These are phyloP conservation scores for Aspergillus bertholletiae DNA, from an alignment of 495 filamentous ascomycete species.

Conservation along the genomic window DNA sequence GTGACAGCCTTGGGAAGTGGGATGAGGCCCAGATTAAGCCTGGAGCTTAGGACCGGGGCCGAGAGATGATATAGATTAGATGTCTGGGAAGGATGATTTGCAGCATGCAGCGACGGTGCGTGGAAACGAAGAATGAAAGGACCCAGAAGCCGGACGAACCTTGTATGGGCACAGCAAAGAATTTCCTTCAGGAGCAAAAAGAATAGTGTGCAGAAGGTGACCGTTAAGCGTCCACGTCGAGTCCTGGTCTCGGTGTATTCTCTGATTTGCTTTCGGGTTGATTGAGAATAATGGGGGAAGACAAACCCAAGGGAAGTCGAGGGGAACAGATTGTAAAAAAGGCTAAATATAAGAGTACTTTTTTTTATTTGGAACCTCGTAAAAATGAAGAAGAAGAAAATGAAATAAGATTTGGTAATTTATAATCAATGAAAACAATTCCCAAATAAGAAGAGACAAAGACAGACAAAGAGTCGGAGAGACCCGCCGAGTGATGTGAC, in stretches of 20 bases:
- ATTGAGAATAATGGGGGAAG: not conserved
- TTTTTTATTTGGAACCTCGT: not conserved
- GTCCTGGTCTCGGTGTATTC: not conserved
- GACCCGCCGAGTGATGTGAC: slow-evolving; percentile 5
- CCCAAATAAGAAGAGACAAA: not conserved
- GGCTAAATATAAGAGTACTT: not conserved
- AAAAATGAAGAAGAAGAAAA: slow-evolving; percentile 3
- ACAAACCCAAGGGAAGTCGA: slow-evolving; percentile 6
- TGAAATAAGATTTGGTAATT: slow-evolving; percentile 5
- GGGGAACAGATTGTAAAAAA: not conserved
- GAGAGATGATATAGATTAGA: slow-evolving; percentile 10
- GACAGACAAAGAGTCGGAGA: slow-evolving; percentile 14
- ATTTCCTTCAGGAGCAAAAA: slow-evolving; percentile 2
- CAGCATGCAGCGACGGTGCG: slow-evolving; percentile 28
- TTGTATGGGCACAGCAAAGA: slow-evolving; percentile 1
- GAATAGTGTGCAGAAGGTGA: slow-evolving; percentile 1
- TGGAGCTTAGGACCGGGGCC: slow-evolving; percentile 1
- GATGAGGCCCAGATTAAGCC: not conserved
- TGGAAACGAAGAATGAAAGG: slow-evolving; percentile 12
- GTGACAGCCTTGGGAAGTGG: slow-evolving; percentile 10
- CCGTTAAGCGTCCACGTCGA: not conserved
- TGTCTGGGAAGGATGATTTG: slow-evolving; percentile 28
- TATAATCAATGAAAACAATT: slow-evolving; percentile 3
- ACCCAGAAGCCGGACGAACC: slow-evolving; percentile 10
- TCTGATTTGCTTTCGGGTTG: not conserved